Evolutionary conservation across 179 eudicot species (phyloP).

Genomic region (Corrigiola litoralis): DNA sequence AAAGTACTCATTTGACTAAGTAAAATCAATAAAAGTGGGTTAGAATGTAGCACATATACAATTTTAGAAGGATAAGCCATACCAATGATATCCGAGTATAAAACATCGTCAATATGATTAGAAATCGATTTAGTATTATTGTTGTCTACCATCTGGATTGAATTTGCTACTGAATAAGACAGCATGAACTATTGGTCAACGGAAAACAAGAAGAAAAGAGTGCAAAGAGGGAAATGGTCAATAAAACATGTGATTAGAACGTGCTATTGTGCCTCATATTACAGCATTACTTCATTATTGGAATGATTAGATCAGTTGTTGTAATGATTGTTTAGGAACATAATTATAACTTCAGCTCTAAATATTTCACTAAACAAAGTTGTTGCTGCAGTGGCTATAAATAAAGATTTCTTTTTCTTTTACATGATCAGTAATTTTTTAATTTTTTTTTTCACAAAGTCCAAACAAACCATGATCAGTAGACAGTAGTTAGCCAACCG

Average conservation of each 20-base stretch:
- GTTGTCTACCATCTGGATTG: neutral
- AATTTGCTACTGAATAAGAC: neutral
- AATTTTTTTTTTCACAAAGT: too few relatives aligned
- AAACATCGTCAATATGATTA: neutral
- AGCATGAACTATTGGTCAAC: neutral
- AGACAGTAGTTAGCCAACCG: neutral
- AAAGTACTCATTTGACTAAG: slow-evolving; percentile 8
- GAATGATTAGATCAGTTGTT: neutral
- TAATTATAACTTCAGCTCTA: neutral
- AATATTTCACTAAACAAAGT: neutral
- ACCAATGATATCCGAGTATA: neutral
- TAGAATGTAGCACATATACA: neutral
- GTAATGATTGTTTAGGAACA: neutral
- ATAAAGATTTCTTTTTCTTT: neutral
- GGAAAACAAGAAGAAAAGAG: neutral
- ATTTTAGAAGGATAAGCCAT: neutral
- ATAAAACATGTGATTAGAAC: slow-evolving; percentile 10
- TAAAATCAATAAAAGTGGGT: neutral
- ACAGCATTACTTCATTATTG: neutral
- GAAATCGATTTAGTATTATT: neutral
- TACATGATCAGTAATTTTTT: neutral
- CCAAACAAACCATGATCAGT: neutral
- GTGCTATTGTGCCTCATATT: neutral
- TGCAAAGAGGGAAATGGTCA: slow-evolving; percentile 1
- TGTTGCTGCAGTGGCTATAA: neutral